A percentile compares a stretch with the other conserved stretches of the same genome.
These are phyloP conservation scores for Lotmaria passim DNA, from an alignment of 208 protist genomes.

Conservation along the genomic window DNA sequence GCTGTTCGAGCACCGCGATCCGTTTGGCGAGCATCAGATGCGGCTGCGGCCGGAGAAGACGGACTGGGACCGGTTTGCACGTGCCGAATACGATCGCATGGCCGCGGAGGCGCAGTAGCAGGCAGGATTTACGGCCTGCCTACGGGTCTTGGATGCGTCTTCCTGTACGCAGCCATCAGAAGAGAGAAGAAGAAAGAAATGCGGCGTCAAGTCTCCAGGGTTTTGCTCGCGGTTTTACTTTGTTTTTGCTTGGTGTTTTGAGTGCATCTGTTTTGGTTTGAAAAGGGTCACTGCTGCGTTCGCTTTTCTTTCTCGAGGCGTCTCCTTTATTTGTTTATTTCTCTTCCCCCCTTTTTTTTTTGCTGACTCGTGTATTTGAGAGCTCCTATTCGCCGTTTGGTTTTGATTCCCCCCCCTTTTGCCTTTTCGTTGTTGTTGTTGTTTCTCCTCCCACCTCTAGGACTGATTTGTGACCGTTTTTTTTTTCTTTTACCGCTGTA, in stretches of 20 bases:
- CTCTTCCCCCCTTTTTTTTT: neutral
- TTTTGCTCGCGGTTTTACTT: no score
- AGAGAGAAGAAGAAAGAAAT: neutral
- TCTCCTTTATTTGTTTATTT: neutral
- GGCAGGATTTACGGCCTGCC: neutral
- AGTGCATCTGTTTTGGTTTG: neutral
- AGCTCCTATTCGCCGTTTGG: no score
- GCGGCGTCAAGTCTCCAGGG: no score
- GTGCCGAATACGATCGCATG: constrained; percentile 93
- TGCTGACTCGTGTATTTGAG: neutral
- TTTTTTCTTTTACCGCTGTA: no score
- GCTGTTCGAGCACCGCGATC: constrained; percentile 92
- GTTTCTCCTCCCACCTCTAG: no score
- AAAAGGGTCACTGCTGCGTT: no score
- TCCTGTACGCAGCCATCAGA: no score
- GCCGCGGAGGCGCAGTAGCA: constrained; percentile 79
- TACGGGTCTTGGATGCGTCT: no score
- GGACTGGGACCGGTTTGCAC: constrained; percentile 95
- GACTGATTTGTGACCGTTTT: neutral
- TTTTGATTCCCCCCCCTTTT: no score
- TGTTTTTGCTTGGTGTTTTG: neutral
- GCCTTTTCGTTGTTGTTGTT: no score
- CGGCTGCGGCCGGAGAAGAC: constrained; percentile 72
- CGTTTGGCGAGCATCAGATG: constrained; percentile 82
- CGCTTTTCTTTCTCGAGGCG: neutral